A percentile compares a stretch with the other conserved stretches of the same genome.
These are phyloP conservation scores for Citrus maxima DNA, from an alignment of 345 rosid species.

Conservation along the genomic window DNA sequence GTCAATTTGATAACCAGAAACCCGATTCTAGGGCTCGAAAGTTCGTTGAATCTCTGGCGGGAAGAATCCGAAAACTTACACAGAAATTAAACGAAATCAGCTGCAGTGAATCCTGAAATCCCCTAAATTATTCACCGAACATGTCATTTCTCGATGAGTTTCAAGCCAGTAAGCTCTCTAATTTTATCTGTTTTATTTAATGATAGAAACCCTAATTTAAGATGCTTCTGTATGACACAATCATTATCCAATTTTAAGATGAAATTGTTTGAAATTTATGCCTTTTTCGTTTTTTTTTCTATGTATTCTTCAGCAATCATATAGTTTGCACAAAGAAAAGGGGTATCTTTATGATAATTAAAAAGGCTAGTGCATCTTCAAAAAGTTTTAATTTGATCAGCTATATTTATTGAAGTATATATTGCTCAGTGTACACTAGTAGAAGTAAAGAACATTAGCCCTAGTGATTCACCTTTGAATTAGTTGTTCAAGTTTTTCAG, in stretches of 20 bases:
- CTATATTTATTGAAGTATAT: neutral
- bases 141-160: constrained; percentile 55
- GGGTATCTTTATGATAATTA: too few relatives aligned
- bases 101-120: neutral
- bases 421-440: too few relatives aligned
- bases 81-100: constrained; percentile 5
- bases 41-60: constrained; percentile 13
- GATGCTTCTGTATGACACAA: neutral
- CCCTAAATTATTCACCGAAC: neutral
- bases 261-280: neutral
- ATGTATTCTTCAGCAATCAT: too few relatives aligned
- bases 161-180: constrained; percentile 36
- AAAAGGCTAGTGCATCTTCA: neutral
- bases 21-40: constrained; percentile 4
- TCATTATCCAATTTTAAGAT: neutral
- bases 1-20: neutral
- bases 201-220: neutral
- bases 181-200: neutral
- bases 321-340: neutral
- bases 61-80: constrained; percentile 4
- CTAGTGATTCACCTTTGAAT: neutral
- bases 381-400: neutral
- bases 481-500: neutral
- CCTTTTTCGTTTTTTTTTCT: neutral
- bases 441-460: neutral